Evolutionary conservation across 1,139 yeast genomes (phyloP), one percentile per base, ranked within the genome.

Genomic region (Pichia sp.): DNA sequence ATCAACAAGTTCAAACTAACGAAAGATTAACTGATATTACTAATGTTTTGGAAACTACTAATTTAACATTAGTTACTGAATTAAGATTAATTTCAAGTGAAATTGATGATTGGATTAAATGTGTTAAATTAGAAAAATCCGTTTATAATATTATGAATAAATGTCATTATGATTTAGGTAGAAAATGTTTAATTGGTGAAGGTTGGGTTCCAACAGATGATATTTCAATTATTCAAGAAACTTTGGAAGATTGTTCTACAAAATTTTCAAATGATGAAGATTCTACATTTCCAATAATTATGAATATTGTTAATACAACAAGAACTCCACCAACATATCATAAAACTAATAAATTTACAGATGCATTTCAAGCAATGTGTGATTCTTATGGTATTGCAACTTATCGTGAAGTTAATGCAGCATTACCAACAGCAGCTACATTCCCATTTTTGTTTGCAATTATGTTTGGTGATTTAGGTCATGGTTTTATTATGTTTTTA

Each of bases 381-480:
- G 91, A 83, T 61, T 85, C 91, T 7, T 83, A 83, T 60, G 93
- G 91, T 57, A 70, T 80, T 48, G 86, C 91, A 6, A 70, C 81
- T 15, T 83, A 83, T 57, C 73, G 82, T 50, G 93, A 83, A 62
- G 82, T 83, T 22, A 83, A 83, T 57, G 86, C 93, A 2, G 93
- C 89, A 47, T 68, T 83, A 49, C 82, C 93, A 23, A 83, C 93
- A 2, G 72, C 80, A 42, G 78, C 83, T 21, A 83, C 93, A 3
- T 83, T 83, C 68, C 93, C 93, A 29, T 83, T 83, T 57, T 80
- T 83, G 87, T 83, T 83, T 64, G 89, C 93, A 27, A 78, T 83
- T 52, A 83, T 83, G 93, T 83, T 83, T 67, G 93, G 93, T 70
- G 93, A 83, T 64, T 62, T 81, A 48, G 93, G 93, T 21, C 93